These are phyloP conservation scores for Alloteropsis semialata DNA, from an alignment of 176 grass and related monocot species.

Conservation along the genomic window DNA sequence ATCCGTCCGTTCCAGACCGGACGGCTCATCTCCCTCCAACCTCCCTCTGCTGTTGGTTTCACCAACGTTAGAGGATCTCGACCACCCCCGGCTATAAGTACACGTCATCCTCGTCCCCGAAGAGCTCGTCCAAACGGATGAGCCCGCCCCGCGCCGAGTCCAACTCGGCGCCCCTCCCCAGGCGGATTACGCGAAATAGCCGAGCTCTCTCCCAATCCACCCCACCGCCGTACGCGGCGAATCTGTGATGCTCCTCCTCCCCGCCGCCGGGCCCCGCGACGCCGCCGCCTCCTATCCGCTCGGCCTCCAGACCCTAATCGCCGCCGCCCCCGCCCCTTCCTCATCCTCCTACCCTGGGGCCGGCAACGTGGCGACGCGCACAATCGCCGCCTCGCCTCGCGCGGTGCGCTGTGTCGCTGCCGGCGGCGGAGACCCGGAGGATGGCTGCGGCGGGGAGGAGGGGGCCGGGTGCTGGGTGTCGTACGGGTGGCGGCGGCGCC, in stretches of 20 bases:
- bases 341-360: background rate
- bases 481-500: conserved; percentile 37
- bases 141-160: background rate
- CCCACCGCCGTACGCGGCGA: background rate
- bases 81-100: background rate
- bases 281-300: conserved; percentile 31
- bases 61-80: too few relatives aligned
- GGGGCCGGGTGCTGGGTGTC: conserved; percentile 21
- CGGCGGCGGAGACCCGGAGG: background rate
- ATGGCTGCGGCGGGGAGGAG: background rate
- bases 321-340: background rate
- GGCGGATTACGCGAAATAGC: background rate
- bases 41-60: too few relatives aligned
- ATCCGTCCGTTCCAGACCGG: too few relatives aligned
- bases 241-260: conserved; percentile 45
- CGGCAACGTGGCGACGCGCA: conserved; percentile 43
- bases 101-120: background rate
- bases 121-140: background rate
- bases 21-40: too few relatives aligned
- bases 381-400: conserved; percentile 40
- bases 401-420: background rate
- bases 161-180: background rate
- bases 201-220: background rate
- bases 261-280: conserved; percentile 14
- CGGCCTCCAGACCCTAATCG: conserved; percentile 41